Evolutionary conservation across 805 yeast species (phyloP).

Genomic region (Lachancea mirantina): DNA sequence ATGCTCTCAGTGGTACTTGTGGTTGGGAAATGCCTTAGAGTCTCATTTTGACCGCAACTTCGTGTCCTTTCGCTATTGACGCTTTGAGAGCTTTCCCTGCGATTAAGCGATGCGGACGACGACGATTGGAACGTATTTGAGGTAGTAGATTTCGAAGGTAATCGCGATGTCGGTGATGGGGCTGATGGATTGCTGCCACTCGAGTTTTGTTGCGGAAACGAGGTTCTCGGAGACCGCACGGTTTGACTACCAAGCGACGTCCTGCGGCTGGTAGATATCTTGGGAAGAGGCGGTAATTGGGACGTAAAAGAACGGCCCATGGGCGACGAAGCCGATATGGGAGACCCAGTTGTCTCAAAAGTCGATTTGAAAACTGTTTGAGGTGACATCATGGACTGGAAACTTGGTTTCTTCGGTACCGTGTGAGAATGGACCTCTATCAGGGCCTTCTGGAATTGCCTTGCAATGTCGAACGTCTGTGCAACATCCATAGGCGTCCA

Average conservation of each 20-base stretch:
- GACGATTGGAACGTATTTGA: no score
- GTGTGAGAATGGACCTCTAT: slow-evolving; percentile 16
- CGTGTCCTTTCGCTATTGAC: slow-evolving; percentile 1
- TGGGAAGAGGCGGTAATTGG: slow-evolving; percentile 17
- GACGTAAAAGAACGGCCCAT: slow-evolving; percentile 6
- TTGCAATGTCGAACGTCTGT: slow-evolving; percentile 44
- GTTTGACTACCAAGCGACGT: slow-evolving; percentile 13
- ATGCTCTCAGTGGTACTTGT: background rate
- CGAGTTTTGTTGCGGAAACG: slow-evolving; percentile 2
- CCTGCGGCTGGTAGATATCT: slow-evolving; percentile 21
- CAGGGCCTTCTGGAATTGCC: slow-evolving; percentile 32
- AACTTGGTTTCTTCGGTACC: slow-evolving; percentile 15
- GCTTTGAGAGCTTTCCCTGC: slow-evolving; percentile 3
- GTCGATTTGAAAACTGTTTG: slow-evolving; percentile 17
- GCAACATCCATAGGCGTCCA: slow-evolving; percentile 62
- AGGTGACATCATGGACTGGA: slow-evolving; percentile 23
- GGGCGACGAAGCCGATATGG: slow-evolving; percentile 16
- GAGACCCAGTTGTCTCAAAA: slow-evolving; percentile 28
- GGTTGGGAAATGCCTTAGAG: background rate
- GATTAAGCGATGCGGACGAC: slow-evolving; percentile 6
- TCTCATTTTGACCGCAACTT: background rate
- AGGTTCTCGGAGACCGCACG: slow-evolving; percentile 7
- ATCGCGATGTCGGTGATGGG: background rate
- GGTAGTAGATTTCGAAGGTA: no score
- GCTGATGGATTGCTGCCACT: slow-evolving; percentile 1